Base-by-base conservation (phyloP, 352 stramenopile genomes). In the Discostella stelligera region DNA sequence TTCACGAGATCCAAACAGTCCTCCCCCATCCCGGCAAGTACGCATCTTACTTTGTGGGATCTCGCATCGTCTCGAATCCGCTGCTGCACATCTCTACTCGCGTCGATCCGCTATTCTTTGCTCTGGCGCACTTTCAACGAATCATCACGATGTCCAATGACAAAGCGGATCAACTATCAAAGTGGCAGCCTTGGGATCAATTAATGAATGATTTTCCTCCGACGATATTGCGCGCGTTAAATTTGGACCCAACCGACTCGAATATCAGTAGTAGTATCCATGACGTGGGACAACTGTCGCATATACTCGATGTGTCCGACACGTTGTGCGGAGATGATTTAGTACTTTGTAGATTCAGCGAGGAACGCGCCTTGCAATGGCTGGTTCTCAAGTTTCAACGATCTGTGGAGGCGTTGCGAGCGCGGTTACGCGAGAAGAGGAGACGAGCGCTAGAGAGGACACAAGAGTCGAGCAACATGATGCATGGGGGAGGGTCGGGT, bases 21-120 rank as follows among this genome's bases (percentile, higher is more conserved):
- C 55, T 49, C 20, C 78, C 79, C n/a, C 52, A 77, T 18, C 18
- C 18, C 13, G 64, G 48, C 25, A 82, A 87, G 39, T 89, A 90
- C 59, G 82, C 80, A 41, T 84, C 77, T 5, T 90, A 85, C 48
- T 76, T 91, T 39, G 67, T 89, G 0, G 81, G 77, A 61, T 82
- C 75, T 3, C 66, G 76, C 9, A 66, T 91, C 13, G 59, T 90
- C 4, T 84, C 77, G 10, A 77, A 91, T 73, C 73, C 75, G 10
- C 52, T 65, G 50, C 21, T 91, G 37, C 75, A 86, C 61, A 59
- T 91, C 10, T 62, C 77, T 5, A 89, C 78, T 27, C 54, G 68
- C 13, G 66, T 91, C n/a, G 86, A 91, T 79, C 86, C 86, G 14
- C 49, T 91, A 8, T 91, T 83, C 64, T 88, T 89, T 74, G 70